These are phyloP conservation scores for Myriosclerotinia scirpicola DNA, from an alignment of 2,329 filamentous ascomycete species.

Conservation along the genomic window DNA sequence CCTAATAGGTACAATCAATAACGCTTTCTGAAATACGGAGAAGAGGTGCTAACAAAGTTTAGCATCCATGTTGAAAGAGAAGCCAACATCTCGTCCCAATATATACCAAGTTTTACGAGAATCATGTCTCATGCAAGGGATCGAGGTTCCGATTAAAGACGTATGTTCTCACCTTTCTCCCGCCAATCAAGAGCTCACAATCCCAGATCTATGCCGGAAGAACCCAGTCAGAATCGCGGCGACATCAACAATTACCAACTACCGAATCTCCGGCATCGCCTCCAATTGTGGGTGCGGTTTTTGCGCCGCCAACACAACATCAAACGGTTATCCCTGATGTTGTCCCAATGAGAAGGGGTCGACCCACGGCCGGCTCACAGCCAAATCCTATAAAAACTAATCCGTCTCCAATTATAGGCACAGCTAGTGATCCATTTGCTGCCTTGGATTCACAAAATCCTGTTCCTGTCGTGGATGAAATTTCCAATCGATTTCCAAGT, in stretches of 20 bases:
- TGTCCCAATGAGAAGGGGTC: constrained; percentile 87
- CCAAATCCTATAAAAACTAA: constrained; percentile 53
- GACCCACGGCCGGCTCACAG: constrained; percentile 59
- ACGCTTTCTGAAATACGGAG: neutral
- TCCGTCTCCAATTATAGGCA: constrained; percentile 68
- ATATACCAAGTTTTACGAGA: constrained; percentile 92
- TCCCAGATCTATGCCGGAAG: constrained; percentile 69
- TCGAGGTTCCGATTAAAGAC: constrained; percentile 83
- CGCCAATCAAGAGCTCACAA: constrained; percentile 22
- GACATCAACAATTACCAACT: constrained; percentile 59
- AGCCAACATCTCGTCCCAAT: constrained; percentile 73
- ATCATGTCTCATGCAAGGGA: constrained; percentile 84
- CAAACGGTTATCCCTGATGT: constrained; percentile 81
- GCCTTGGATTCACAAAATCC: constrained; percentile 72
- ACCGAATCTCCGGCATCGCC: constrained; percentile 52
- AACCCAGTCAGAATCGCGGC: constrained; percentile 61
- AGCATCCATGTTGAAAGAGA: constrained; percentile 90
- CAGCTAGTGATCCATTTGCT: constrained; percentile 81
- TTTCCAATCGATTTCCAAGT: constrained; percentile 83
- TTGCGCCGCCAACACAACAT: constrained; percentile 70
- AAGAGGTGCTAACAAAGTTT: constrained; percentile 27
- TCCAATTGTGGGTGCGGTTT: constrained; percentile 75
- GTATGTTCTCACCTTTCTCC: constrained; percentile 52
- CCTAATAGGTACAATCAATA: constrained; percentile 69
- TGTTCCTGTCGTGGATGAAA: constrained; percentile 66